Base-by-base conservation (phyloP, 768 basidiomycete species). In the Agaricus blazei region DNA sequence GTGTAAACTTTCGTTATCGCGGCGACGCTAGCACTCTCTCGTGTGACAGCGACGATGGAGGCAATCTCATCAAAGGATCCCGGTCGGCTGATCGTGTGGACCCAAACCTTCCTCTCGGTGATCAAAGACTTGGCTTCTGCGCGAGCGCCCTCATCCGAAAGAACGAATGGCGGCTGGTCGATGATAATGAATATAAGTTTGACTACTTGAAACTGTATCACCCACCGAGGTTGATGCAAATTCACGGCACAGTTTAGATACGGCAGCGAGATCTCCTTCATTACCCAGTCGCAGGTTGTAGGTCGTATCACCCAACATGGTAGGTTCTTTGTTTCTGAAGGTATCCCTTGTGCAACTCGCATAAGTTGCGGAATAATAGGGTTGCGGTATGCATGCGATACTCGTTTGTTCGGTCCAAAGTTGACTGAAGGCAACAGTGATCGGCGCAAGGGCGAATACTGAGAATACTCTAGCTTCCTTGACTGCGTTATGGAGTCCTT, bases 1-100 rank as follows among this genome's bases (percentile, higher is more conserved):
- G 89, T 90, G 63, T 72, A 86, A 1, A 90, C 88, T 65, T 91
- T 90, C 40, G 85, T 85, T 41, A 91, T 81, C 0, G 84, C 79
- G 1, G 82, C 80, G 26, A 86, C 76, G 3, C 62, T 72, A 0
- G 75, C 71, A n/a, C 75, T 82, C 55, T 82, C 80, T 6, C 89
- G 74, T 8, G 88, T 88, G 23, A 79, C 79, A 19, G 87, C 87
- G 5, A 84, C 84, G 38, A 90, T 80, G n/a, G 77, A 88, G 0
- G 87, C 83, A n/a, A 84, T 75, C 19, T 77, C 74, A 37, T 68
- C 55, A 0, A 42, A 29, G 3, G 23, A 59, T 5, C 48, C 51
- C 58, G 5, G 63, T 2, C 34, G 24, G 28, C 67, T 64, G n/a
- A 82, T 71, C 51, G 77, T 69, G 59, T 83, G 82, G 1, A 89